Evolutionary conservation across 1,284 basidiomycete species (phyloP).

Genomic region (Amylostereum areolatum): DNA sequence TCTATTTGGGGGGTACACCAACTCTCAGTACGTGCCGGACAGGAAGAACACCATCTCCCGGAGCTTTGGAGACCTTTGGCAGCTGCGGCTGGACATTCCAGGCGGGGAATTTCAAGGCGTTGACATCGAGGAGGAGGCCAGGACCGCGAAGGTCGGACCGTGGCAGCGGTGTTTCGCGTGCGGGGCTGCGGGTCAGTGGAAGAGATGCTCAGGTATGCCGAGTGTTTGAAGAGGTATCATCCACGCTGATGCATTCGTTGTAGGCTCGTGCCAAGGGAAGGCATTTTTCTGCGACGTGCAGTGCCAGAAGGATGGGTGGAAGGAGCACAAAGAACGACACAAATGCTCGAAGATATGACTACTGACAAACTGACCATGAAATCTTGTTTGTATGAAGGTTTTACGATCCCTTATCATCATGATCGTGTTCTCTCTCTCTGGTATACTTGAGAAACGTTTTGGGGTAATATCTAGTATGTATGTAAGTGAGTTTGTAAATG

Average conservation of each 20-base stretch:
- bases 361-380: too few species aligned
- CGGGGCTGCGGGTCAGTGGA: conserved; percentile 29
- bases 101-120: conserved; percentile 30
- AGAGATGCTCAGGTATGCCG: conserved; percentile 32
- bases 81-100: conserved; percentile 29
- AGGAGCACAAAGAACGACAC: conserved; percentile 23
- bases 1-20: conserved; percentile 33
- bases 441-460: too few species aligned
- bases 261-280: conserved; percentile 20
- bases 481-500: too few species aligned
- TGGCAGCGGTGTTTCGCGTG: conserved; percentile 37
- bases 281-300: conserved; percentile 23
- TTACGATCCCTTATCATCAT: too few species aligned
- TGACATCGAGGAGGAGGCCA: conserved; percentile 30
- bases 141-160: conserved; percentile 30
- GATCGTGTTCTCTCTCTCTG: too few species aligned
- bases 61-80: conserved; percentile 33
- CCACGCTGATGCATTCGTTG: background rate
- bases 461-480: too few species aligned
- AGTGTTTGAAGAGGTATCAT: background rate
- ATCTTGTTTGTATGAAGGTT: too few species aligned
- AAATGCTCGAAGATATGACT: conserved; percentile 14
- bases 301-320: conserved; percentile 24
- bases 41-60: conserved; percentile 22
- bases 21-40: conserved; percentile 28